phyloP scores from a whole-genome alignment of 2,329 filamentous ascomycete genomes.

The Penicillium sclerotiorum region DNA sequence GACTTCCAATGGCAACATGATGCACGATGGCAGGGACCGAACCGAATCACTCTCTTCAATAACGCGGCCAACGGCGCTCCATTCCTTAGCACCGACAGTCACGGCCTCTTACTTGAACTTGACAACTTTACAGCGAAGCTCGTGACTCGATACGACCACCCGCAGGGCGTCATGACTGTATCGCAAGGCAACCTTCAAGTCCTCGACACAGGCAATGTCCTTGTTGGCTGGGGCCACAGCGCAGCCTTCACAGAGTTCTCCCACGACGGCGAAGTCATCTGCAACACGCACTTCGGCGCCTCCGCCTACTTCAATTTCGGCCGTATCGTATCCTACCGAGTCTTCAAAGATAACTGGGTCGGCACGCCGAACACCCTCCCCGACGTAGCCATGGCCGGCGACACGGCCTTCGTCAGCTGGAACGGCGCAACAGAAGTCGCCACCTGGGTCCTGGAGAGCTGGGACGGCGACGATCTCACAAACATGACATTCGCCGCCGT shows the following conservation, averaged over 20 bases:
- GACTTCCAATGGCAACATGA: constrained; percentile 35
- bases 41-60: constrained; percentile 28
- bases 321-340: constrained; percentile 59
- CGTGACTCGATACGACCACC: constrained; percentile 18
- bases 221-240: constrained; percentile 56
- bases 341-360: constrained; percentile 57
- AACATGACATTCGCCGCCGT: constrained; percentile 20
- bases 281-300: constrained; percentile 41
- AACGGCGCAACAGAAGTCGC: constrained; percentile 41
- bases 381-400: constrained; percentile 19
- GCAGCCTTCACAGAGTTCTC: constrained; percentile 54
- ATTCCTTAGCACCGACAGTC: constrained; percentile 16
- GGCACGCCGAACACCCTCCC: constrained; percentile 49
- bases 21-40: constrained; percentile 30
- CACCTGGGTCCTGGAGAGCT: constrained; percentile 29
- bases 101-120: constrained; percentile 20
- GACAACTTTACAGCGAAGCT: constrained; percentile 15
- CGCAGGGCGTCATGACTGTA: constrained; percentile 19
- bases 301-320: constrained; percentile 51
- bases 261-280: constrained; percentile 25
- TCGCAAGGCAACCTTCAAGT: constrained; percentile 26
- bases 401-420: constrained; percentile 36
- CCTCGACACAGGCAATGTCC: constrained; percentile 44
- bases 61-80: constrained; percentile 27
- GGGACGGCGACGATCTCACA: constrained; percentile 15